phyloP scores from a whole-genome alignment of 257 asterid species.

The Fraxinus anomala region DNA sequence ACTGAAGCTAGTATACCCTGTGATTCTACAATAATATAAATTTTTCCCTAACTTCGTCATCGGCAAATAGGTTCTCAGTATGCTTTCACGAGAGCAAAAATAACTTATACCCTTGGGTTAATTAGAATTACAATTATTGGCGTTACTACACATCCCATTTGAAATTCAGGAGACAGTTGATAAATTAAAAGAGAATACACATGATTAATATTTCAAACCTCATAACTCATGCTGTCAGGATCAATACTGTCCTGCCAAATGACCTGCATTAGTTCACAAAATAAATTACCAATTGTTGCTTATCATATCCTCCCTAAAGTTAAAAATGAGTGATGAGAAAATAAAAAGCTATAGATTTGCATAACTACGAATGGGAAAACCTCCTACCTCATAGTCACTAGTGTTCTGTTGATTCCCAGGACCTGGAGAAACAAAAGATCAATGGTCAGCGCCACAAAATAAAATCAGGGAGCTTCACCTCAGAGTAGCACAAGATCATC shows the following conservation, averaged over 20 bases:
- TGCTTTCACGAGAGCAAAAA: background rate
- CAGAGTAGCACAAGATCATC: background rate
- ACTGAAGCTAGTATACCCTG: background rate
- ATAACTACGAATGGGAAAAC: conserved; percentile 1
- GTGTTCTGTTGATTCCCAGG: conserved; percentile 61
- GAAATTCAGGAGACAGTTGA: background rate
- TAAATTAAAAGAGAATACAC: background rate
- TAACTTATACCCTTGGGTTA: background rate
- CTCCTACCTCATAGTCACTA: conserved; percentile 66
- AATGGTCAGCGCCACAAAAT: background rate
- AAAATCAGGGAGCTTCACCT: background rate
- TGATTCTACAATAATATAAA: background rate
- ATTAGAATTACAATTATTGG: background rate
- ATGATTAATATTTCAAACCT: conserved; percentile 45
- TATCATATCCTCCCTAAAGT: conserved; percentile 1
- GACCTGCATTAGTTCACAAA: conserved; percentile 43
- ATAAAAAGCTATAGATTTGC: conserved; percentile 15
- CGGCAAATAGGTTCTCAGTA: background rate
- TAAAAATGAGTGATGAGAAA: conserved; percentile 18
- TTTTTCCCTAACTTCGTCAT: background rate
- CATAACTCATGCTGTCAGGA: conserved; percentile 81
- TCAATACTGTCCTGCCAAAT: conserved; percentile 71
- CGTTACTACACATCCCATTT: background rate
- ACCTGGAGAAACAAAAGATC: conserved; percentile 46
- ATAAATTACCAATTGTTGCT: conserved; percentile 11